Base-by-base conservation (phyloP, 192 early-diverging fungal species). In the Allomyces macrogynus region DNA sequence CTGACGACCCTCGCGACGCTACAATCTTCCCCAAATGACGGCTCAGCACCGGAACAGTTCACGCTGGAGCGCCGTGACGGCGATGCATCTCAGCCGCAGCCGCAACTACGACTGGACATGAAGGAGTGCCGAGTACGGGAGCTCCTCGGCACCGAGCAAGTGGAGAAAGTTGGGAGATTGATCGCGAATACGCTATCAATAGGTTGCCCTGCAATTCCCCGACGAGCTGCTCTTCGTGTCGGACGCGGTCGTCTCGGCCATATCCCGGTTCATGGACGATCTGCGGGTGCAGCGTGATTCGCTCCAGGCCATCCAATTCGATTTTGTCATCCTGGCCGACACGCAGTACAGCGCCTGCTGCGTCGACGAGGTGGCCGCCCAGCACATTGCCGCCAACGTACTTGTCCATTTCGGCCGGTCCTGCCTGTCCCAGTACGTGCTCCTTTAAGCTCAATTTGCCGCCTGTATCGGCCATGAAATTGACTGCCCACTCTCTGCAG, bases 351-450 rank as follows among this genome's bases (percentile, higher is more conserved):
- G 22, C 65, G 89, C 89, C 73, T 99, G 96, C 72, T 99, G 96
- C 71, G 91, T 95, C 1, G 96, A 99, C 71, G 91, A 94, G 68
- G 87, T 99, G 1, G 93, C 96, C 23, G 92, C 93, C 9, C 80
- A 92, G 72, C 96, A 99, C 68, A 85, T 84, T 42, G 63, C 74
- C 10, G 84, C 91, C 16, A 89, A 97, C 61, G 68, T 89, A n/a
- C 85, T 99, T 27, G 81, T 99, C 27, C 96, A 99, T 73, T 99
- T 89, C 78, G 96, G 96, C 4, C 85, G 85, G 23, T 83, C 93
- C 9, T 99, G 96, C 68, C 73, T 96, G 49, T 87, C 84, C 67
- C 80, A 86, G 81, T 86, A 78, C 74, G 80, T 76, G 10, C 5
- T 44, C n/a, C 54, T 54, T 22, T n/a, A 1, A 26, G 23, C 14